Conservation (phyloP, 106 monocot genomes). For the Acorus calamus region DNA sequence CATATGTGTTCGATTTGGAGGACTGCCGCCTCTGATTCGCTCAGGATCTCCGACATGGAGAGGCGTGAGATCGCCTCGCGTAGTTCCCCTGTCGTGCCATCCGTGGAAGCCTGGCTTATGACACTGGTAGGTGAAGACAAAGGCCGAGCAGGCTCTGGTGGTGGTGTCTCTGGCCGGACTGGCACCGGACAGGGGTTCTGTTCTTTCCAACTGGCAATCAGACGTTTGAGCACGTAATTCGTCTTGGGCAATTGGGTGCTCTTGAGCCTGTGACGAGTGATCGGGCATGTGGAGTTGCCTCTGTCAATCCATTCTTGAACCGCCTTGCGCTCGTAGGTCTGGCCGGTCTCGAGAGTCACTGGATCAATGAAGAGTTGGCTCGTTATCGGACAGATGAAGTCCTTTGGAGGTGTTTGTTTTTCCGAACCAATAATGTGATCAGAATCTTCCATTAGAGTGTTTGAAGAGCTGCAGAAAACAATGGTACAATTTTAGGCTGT, state of each 20-base stretch:
- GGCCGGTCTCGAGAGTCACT: conserved; percentile 53
- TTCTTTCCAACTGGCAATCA: conserved; percentile 44
- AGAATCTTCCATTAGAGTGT: conserved; percentile 16
- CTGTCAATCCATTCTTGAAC: conserved; percentile 52
- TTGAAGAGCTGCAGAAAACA: conserved; percentile 13
- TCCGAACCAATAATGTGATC: conserved; percentile 10
- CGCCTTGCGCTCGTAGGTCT: conserved; percentile 50
- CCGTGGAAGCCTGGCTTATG: conserved; percentile 28
- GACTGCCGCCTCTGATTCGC: conserved; percentile 43
- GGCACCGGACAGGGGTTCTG: conserved; percentile 18
- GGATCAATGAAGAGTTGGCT: conserved; percentile 48
- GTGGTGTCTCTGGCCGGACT: conserved; percentile 1
- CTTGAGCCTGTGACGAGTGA: conserved; percentile 47
- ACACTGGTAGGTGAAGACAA: conserved; percentile 44
- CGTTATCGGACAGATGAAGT: conserved; percentile 60
- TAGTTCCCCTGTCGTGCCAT: conserved; percentile 18
- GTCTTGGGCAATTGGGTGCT: conserved; percentile 42
- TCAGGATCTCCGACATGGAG: conserved; percentile 39
- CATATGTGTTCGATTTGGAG: conserved; percentile 33
- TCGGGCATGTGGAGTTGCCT: conserved; percentile 51
- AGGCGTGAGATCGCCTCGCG: conserved; percentile 30
- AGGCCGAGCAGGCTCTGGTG: conserved; percentile 4
- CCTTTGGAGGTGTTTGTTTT: conserved; percentile 36
- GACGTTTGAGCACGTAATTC: conserved; percentile 53
- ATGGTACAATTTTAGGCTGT: too few relatives aligned